Evolutionary conservation across 805 yeast genomes (phyloP), one percentile per base, ranked within the genome.

Genomic region (Jamesozyma jinghongensis): DNA sequence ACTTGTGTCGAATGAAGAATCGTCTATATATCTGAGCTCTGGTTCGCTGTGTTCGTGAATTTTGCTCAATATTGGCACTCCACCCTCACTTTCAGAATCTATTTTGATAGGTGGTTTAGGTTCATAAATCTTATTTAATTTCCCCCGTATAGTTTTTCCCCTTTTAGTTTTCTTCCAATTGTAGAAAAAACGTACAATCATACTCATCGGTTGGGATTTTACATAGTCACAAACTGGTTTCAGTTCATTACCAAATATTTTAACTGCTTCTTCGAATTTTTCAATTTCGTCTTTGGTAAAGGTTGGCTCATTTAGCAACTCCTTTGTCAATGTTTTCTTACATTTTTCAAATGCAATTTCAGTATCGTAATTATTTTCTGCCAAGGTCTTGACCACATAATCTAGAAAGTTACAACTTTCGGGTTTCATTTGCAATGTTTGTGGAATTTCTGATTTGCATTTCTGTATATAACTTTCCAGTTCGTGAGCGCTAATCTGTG

Each of bases 81-180:
- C 32, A 5, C 2, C 18, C 3, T 30, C 13, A 34, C 10, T n/a
- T 5, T 30, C 28, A 50, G 38, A 48, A 33, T 62, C 18, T 54
- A 44, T 34, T 43, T 51, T 22, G 5, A 10, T 3, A 26, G 13
- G 4, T 29, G 7, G 54, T 44, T 43, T 49, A 47, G 25, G 49
- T 61, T 46, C 73, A 77, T 55, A 81, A 82, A 49, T 77, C 77
- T 32, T 70, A 60, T 38, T 94, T 63, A 1, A 92, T 94, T 80
- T 78, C 28, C 85, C 95, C 94, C 97, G 85, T 14, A 86, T 82
- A 32, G 58, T 55, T 46, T 74, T 78, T 0, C 97, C 97, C 34
- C 70, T 69, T 25, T 73, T 66, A 0, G 95, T 81, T 58, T 88
- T 88, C 61, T 88, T 88, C 97, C 97, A 90, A 40, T 85, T 65